A percentile compares a stretch with the other conserved stretches of the same genome.
Conservation (phyloP, 106 monocot genomes). For the Dendrobium huoshanense region DNA sequence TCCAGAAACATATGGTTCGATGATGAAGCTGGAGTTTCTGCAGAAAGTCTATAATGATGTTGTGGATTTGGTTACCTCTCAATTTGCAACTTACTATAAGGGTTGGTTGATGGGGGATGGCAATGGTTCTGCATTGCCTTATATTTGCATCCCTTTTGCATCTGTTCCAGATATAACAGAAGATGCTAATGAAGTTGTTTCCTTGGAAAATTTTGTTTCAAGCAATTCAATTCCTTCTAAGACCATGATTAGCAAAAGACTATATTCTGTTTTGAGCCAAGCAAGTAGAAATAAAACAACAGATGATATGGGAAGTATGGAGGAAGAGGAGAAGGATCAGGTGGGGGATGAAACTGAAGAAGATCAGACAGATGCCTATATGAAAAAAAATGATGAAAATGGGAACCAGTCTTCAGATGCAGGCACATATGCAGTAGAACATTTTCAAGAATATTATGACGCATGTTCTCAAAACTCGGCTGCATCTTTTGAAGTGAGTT, state of each 20-base stretch:
- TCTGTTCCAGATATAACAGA: conserved; percentile 1
- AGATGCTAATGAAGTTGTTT: conserved; percentile 5
- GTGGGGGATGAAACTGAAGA: conserved; percentile 9
- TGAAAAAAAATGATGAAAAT: background rate
- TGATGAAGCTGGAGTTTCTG: conserved; percentile 25
- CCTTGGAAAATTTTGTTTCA: conserved; percentile 11
- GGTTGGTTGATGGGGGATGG: conserved; percentile 40
- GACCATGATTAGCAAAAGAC: conserved; percentile 18
- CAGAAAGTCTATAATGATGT: conserved; percentile 29
- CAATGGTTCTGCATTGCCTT: conserved; percentile 26
- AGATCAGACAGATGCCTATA: background rate
- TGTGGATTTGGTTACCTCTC: conserved; percentile 42
- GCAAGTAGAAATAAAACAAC: conserved; percentile 10
- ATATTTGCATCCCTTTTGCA: conserved; percentile 18
- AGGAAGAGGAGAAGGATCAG: background rate
- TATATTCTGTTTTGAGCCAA: conserved; percentile 15
- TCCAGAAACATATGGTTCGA: background rate
- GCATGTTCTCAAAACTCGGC: background rate
- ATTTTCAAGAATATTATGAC: conserved; percentile 6
- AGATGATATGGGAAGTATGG: conserved; percentile 10
- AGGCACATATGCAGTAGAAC: background rate
- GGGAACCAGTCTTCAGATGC: background rate
- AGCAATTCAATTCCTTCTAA: conserved; percentile 12
- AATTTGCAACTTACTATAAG: conserved; percentile 49
- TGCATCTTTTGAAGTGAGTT: conserved; percentile 24